Conservation (phyloP, 768 basidiomycete genomes). For the Tricholoma sp. region DNA sequence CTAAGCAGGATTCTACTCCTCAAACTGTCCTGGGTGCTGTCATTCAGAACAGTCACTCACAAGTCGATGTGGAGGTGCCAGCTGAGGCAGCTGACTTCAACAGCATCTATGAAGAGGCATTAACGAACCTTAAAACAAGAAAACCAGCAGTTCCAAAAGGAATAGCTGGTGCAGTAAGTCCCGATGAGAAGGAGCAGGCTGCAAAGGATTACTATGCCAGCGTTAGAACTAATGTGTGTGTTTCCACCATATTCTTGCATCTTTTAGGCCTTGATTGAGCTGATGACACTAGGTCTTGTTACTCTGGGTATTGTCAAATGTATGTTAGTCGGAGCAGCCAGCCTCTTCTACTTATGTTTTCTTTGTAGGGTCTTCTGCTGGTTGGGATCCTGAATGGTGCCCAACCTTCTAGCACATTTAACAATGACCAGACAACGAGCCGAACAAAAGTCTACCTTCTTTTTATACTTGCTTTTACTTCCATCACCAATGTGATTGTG, state of each 20-base stretch:
- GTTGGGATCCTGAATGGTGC: constrained; percentile 62
- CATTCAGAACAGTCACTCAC: constrained; percentile 70
- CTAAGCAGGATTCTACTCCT: constrained; percentile 78
- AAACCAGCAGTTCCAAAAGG: constrained; percentile 33
- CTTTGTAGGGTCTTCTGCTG: constrained; percentile 59
- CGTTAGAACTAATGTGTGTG: constrained; percentile 69
- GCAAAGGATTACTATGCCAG: constrained; percentile 87
- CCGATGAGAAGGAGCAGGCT: constrained; percentile 63
- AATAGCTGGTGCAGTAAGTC: constrained; percentile 25
- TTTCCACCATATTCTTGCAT: background rate
- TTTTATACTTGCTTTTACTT: constrained; percentile 78
- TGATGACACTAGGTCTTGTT: constrained; percentile 48
- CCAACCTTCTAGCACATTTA: constrained; percentile 57
- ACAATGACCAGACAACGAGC: constrained; percentile 36
- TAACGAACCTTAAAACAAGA: constrained; percentile 62
- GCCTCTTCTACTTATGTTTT: background rate
- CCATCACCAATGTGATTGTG: constrained; percentile 66
- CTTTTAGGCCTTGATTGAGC: background rate
- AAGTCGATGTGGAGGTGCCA: constrained; percentile 85
- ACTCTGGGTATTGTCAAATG: constrained; percentile 82
- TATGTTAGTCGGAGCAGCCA: constrained; percentile 20
- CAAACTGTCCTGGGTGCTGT: constrained; percentile 82
- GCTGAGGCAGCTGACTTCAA: constrained; percentile 80
- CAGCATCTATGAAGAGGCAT: constrained; percentile 78
- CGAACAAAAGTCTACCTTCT: constrained; percentile 72